Conservation (phyloP, 1,284 basidiomycete genomes). For the Polyporus tsugae region DNA sequence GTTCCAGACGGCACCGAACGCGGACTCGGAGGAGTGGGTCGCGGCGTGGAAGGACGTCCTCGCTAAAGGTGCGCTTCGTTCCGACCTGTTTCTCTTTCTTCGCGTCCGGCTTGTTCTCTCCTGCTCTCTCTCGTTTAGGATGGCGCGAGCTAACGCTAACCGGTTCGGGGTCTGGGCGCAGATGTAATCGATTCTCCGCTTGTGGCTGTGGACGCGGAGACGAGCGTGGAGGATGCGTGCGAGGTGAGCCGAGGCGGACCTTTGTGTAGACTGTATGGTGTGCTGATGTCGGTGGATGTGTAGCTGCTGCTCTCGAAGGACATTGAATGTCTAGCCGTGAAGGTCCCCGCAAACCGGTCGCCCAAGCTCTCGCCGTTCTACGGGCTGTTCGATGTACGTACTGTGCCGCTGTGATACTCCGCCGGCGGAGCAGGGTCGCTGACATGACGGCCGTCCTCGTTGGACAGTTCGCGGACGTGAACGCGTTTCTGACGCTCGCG, state of each 20-base stretch:
- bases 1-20: constrained; percentile 42
- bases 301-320: constrained; percentile 71
- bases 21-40: constrained; percentile 65
- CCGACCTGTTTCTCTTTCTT: background rate
- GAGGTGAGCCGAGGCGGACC: constrained; percentile 61
- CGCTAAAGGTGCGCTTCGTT: constrained; percentile 56
- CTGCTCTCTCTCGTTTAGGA: background rate
- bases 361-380: constrained; percentile 48
- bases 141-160: background rate
- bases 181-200: constrained; percentile 74
- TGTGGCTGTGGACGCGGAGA: constrained; percentile 68
- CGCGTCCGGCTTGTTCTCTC: background rate
- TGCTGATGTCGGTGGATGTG: background rate
- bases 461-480: constrained; percentile 78
- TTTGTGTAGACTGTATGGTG: background rate
- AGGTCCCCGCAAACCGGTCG: constrained; percentile 44
- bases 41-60: constrained; percentile 60
- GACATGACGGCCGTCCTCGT: background rate
- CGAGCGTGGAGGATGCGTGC: constrained; percentile 80
- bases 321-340: constrained; percentile 70
- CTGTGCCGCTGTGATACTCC: background rate
- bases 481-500: constrained; percentile 81
- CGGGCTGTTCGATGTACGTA: constrained; percentile 79
- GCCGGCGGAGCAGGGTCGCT: background rate
- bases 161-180: constrained; percentile 36